Evolutionary conservation across 495 filamentous ascomycete species (phyloP).

Genomic region (Monascus purpureus): DNA sequence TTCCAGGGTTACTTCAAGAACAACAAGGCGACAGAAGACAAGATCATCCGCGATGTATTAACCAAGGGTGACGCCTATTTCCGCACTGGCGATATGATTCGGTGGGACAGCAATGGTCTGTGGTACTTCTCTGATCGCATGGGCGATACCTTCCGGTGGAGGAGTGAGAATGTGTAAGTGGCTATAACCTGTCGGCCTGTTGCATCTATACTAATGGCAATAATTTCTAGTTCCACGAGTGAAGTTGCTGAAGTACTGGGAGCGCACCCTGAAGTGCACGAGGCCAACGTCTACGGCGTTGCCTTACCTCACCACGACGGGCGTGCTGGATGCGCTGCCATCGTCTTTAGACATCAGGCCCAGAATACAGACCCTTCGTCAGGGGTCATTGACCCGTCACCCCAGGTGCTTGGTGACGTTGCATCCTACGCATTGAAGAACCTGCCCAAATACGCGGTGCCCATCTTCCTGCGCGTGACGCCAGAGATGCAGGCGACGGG

Average conservation of each 20-base stretch:
- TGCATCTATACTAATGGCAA: not conserved
- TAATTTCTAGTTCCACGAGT: constrained; percentile 42
- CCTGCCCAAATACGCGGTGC: constrained; percentile 63
- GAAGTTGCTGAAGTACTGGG: constrained; percentile 59
- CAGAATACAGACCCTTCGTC: constrained; percentile 12
- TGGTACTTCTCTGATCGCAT: constrained; percentile 83
- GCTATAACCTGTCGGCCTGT: constrained; percentile 32
- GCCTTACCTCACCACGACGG: constrained; percentile 73
- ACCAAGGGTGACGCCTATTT: constrained; percentile 76
- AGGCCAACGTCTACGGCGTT: constrained; percentile 86
- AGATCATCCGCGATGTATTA: constrained; percentile 68
- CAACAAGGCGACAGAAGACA: constrained; percentile 53
- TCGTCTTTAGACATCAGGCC: constrained; percentile 39
- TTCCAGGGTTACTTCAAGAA: constrained; percentile 90
- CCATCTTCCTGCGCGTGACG: constrained; percentile 61
- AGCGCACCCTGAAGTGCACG: constrained; percentile 47
- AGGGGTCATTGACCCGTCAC: constrained; percentile 16
- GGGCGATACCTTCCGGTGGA: constrained; percentile 93
- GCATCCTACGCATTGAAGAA: constrained; percentile 41
- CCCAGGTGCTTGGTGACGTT: constrained; percentile 38
- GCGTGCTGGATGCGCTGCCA: constrained; percentile 67
- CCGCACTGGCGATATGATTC: constrained; percentile 72
- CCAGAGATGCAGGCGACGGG: constrained; percentile 54
- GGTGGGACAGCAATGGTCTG: constrained; percentile 54
- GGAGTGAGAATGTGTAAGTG: constrained; percentile 67